Conservation (phyloP, 768 basidiomycete species). For the Leucogyrophana mollusca region DNA sequence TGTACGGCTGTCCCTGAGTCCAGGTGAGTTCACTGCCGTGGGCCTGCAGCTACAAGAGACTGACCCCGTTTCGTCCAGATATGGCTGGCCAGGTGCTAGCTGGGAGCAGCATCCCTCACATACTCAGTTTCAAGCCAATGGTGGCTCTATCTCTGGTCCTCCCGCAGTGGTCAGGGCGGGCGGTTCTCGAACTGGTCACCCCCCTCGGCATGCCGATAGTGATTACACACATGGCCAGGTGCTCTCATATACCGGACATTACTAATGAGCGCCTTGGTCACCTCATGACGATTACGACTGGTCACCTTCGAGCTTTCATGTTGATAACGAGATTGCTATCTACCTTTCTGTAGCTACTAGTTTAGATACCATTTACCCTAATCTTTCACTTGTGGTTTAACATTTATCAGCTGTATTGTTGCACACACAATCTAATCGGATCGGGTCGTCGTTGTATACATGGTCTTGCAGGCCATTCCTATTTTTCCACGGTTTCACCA, state of each 20-base stretch:
- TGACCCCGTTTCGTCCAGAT: background rate
- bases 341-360: conserved; percentile 11
- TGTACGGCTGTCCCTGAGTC: too few species aligned
- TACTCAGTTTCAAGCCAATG: conserved; percentile 1
- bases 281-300: background rate
- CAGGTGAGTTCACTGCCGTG: too few species aligned
- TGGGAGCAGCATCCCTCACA: conserved; percentile 19
- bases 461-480: too few species aligned
- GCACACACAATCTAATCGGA: background rate
- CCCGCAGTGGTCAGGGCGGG: conserved; percentile 1
- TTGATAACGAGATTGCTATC: conserved; percentile 4
- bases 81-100: conserved; percentile 12
- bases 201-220: conserved; percentile 5
- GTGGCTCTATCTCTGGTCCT: too few species aligned
- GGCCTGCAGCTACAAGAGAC: too few species aligned
- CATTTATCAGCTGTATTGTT: background rate
- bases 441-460: background rate
- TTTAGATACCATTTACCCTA: conserved; percentile 13
- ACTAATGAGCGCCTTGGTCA: conserved; percentile 9
- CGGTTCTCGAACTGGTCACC: conserved; percentile 2
- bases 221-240: conserved; percentile 7
- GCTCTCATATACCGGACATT: conserved; percentile 11
- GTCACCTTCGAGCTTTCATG: conserved; percentile 3
- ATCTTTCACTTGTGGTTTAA: conserved; percentile 1
- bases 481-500: too few species aligned